Percentiles rank a stretch among this genome's conserved stretches.
phyloP scores from a whole-genome alignment of 2,329 filamentous ascomycete genomes.

The Xylaria sp. region DNA sequence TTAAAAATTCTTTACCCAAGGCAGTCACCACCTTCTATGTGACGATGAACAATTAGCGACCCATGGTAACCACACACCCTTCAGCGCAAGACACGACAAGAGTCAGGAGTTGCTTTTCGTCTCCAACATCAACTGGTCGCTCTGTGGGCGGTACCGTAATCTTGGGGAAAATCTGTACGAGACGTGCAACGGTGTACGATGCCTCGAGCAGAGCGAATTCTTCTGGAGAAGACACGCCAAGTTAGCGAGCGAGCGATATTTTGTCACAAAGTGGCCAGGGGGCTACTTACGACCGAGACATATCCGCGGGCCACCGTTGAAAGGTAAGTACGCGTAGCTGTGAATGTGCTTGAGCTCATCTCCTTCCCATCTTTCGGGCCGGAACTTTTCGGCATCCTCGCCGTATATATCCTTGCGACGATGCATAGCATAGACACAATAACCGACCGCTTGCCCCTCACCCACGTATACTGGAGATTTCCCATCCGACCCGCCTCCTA shows the following conservation, averaged over 20 bases:
- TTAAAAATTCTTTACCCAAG: no score
- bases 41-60: neutral
- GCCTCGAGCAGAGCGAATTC: neutral
- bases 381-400: neutral
- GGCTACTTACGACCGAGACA: neutral
- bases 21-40: no score
- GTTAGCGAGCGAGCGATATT: neutral
- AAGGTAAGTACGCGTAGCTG: neutral
- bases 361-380: neutral
- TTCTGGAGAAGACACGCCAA: neutral
- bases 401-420: neutral
- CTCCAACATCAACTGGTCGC: neutral
- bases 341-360: neutral
- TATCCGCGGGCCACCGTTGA: neutral
- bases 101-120: neutral
- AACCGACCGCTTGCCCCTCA: neutral
- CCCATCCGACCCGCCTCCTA: neutral
- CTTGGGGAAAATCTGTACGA: neutral
- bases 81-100: neutral
- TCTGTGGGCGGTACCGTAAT: neutral
- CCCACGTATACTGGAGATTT: neutral
- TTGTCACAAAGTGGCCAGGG: neutral
- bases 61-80: neutral
- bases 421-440: neutral
- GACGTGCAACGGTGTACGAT: neutral